Evolutionary conservation across 257 asterid genomes (phyloP).

Genomic region (Scutellaria galericulata): DNA sequence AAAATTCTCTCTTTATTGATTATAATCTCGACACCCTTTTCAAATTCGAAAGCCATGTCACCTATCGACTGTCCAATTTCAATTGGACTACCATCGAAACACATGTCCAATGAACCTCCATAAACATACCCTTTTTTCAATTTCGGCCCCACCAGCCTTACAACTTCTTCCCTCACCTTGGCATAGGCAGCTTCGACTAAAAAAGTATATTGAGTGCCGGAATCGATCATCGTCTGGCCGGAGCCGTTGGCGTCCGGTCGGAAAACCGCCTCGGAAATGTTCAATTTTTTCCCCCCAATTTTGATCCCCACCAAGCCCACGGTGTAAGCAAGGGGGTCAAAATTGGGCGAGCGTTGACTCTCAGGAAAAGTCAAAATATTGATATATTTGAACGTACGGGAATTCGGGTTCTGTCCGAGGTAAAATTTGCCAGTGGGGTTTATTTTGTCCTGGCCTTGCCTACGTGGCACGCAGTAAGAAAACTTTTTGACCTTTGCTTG

Average conservation of each 20-base stretch:
- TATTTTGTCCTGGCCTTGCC: constrained; percentile 32
- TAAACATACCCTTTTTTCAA: constrained; percentile 60
- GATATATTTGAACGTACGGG: constrained; percentile 49
- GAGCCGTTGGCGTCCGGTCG: constrained; percentile 75
- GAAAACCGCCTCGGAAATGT: constrained; percentile 56
- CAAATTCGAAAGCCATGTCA: constrained; percentile 62
- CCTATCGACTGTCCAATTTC: constrained; percentile 61
- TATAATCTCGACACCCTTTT: constrained; percentile 57
- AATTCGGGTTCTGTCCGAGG: constrained; percentile 76
- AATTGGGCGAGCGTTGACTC: constrained; percentile 69
- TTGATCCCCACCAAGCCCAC: constrained; percentile 59
- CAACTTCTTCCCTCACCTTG: constrained; percentile 59
- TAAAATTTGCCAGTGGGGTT: constrained; percentile 63
- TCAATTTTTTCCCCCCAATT: constrained; percentile 60
- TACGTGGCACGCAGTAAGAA: constrained; percentile 81
- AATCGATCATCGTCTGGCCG: constrained; percentile 87
- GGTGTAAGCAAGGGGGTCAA: constrained; percentile 81
- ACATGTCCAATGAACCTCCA: constrained; percentile 74
- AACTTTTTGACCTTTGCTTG: constrained; percentile 68
- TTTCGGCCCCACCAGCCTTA: constrained; percentile 55
- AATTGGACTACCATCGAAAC: constrained; percentile 55
- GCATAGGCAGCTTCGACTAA: constrained; percentile 67
- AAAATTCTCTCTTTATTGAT: constrained; percentile 49
- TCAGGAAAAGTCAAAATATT: constrained; percentile 56
- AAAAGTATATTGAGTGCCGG: constrained; percentile 88